Evolutionary conservation across 2,329 filamentous ascomycete species (phyloP).

Genomic region (Neonectria sp.): DNA sequence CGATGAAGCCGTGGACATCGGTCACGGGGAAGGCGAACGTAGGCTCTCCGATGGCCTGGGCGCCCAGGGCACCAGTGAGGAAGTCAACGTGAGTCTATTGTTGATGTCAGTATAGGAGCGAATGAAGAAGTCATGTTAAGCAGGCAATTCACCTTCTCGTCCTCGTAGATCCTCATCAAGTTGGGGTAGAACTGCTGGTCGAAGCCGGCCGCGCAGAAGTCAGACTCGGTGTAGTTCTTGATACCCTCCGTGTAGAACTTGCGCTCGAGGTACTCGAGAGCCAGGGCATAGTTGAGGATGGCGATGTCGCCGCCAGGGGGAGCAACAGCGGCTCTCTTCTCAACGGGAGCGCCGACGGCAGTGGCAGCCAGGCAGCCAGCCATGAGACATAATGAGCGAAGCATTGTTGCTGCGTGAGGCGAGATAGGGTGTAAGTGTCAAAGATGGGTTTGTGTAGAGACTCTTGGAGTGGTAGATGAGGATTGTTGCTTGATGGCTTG

Average conservation of each 20-base stretch:
- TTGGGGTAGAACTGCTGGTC: slow-evolving; percentile 69
- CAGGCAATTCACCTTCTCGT: slow-evolving; percentile 55
- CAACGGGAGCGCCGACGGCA: background rate
- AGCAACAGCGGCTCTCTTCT: slow-evolving; percentile 38
- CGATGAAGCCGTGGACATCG: slow-evolving; percentile 70
- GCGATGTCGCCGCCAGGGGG: slow-evolving; percentile 39
- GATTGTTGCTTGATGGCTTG: background rate
- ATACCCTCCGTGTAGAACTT: slow-evolving; percentile 75
- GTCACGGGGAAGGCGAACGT: slow-evolving; percentile 74
- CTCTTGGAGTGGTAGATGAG: background rate
- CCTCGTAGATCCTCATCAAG: slow-evolving; percentile 67
- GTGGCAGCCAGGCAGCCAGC: slow-evolving; percentile 23
- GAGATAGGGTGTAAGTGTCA: background rate
- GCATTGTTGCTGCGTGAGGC: slow-evolving; percentile 13
- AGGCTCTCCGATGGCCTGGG: slow-evolving; percentile 64
- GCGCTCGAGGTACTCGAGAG: slow-evolving; percentile 71
- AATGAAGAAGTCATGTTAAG: background rate
- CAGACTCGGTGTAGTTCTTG: slow-evolving; percentile 66
- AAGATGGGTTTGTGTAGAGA: background rate
- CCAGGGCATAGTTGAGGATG: slow-evolving; percentile 64
- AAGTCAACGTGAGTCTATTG: slow-evolving; percentile 67
- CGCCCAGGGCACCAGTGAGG: slow-evolving; percentile 61
- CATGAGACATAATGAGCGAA: slow-evolving; percentile 22
- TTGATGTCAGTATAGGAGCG: background rate
- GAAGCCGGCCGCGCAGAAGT: slow-evolving; percentile 69